phyloP scores from a whole-genome alignment of 495 filamentous ascomycete genomes.

The Articulospora tetracladia region DNA sequence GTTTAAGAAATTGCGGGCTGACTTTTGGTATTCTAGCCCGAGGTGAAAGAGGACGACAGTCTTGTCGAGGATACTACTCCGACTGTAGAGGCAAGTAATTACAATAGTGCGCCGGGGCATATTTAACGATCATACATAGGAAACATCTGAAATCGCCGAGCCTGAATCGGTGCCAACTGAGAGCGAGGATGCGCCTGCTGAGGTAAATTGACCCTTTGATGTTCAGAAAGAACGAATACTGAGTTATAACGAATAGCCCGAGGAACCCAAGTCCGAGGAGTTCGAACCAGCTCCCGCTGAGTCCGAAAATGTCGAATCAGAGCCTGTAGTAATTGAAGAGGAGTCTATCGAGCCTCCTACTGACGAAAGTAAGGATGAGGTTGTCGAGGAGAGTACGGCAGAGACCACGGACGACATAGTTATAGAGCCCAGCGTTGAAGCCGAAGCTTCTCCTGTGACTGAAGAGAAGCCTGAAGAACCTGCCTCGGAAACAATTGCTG shows the following conservation, averaged over 20 bases:
- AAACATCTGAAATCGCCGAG: neutral
- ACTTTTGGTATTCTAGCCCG: neutral
- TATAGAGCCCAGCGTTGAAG: neutral
- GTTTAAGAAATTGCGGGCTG: too few species aligned
- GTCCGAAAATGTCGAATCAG: neutral
- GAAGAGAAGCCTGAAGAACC: neutral
- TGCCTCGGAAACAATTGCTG: neutral
- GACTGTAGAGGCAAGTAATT: too few species aligned
- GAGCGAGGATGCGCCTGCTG: neutral
- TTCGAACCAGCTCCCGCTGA: neutral
- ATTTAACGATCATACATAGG: too few species aligned
- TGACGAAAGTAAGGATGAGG: neutral
- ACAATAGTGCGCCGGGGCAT: too few species aligned
- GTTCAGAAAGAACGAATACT: neutral
- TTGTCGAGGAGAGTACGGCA: neutral
- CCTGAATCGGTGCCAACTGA: neutral
- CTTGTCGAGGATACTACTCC: neutral
- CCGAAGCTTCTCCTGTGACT: neutral
- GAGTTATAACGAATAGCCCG: neutral
- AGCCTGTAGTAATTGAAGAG: neutral
- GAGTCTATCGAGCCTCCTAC: neutral
- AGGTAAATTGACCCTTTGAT: neutral
- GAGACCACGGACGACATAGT: neutral
- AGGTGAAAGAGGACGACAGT: neutral
- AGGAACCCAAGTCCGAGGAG: neutral